phyloP scores from a whole-genome alignment of 306 rosid species.

The Casuarina cunninghamiana region DNA sequence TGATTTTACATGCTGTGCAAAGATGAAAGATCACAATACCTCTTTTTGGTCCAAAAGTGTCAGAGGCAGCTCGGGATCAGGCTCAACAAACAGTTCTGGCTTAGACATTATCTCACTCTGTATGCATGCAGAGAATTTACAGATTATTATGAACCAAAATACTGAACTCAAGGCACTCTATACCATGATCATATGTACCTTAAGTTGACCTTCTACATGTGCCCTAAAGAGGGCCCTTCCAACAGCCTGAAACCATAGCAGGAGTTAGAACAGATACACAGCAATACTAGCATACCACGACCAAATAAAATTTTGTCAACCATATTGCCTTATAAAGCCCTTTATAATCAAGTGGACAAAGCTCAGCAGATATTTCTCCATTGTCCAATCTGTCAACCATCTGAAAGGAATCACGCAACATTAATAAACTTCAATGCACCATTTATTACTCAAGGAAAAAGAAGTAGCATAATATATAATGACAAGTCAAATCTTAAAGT shows the following conservation, averaged over 20 bases:
- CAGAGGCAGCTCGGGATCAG: slow-evolving; percentile 88
- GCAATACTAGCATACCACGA: slow-evolving; percentile 13
- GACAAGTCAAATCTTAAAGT: slow-evolving; percentile 12
- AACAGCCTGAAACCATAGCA: slow-evolving; percentile 74
- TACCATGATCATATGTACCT: slow-evolving; percentile 48
- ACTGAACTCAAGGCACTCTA: background rate
- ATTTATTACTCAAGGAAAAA: background rate
- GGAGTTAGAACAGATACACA: slow-evolving; percentile 34
- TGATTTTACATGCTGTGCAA: slow-evolving; percentile 13
- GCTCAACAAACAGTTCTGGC: slow-evolving; percentile 94
- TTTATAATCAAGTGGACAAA: slow-evolving; percentile 83
- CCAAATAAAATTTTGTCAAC: slow-evolving; percentile 7
- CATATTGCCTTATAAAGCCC: slow-evolving; percentile 83
- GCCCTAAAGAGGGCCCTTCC: slow-evolving; percentile 97
- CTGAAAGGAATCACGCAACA: slow-evolving; percentile 50
- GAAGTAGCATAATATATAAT: slow-evolving; percentile 1
- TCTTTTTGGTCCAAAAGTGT: slow-evolving; percentile 97
- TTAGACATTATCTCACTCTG: slow-evolving; percentile 98
- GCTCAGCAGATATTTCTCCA: slow-evolving; percentile 65
- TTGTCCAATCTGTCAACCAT: slow-evolving; percentile 96
- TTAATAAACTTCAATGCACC: slow-evolving; percentile 19
- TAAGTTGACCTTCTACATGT: slow-evolving; percentile 97
- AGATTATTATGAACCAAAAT: slow-evolving; percentile 16
- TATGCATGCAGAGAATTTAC: slow-evolving; percentile 36
- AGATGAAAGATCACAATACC: slow-evolving; percentile 40